A percentile compares a stretch with the other conserved stretches of the same genome.
Conservation (phyloP, 2,329 filamentous ascomycete species). For the Myotisia sp. region DNA sequence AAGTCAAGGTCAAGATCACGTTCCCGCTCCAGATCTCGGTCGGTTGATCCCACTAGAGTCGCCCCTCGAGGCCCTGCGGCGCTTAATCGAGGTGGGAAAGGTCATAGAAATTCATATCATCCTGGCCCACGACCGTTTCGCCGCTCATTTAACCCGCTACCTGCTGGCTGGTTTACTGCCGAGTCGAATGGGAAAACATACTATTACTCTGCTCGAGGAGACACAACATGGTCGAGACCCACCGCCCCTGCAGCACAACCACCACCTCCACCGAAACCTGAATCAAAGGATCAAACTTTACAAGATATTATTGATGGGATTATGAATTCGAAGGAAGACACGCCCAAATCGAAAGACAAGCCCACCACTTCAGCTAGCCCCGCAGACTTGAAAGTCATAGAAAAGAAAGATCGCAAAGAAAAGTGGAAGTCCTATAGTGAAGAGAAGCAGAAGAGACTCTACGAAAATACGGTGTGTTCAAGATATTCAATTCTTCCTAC, state of each 20-base stretch:
- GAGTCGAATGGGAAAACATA: slow-evolving; percentile 63
- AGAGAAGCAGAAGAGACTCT: slow-evolving; percentile 90
- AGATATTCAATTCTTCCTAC: background rate
- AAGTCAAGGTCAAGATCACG: slow-evolving; percentile 34
- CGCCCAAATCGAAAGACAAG: slow-evolving; percentile 36
- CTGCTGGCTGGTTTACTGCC: slow-evolving; percentile 73
- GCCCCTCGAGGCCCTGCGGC: slow-evolving; percentile 31
- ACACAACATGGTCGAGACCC: slow-evolving; percentile 70
- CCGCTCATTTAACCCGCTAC: slow-evolving; percentile 46
- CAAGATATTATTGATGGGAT: slow-evolving; percentile 79
- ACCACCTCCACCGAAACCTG: slow-evolving; percentile 46
- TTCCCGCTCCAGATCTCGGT: slow-evolving; percentile 36
- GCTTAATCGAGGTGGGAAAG: slow-evolving; percentile 38
- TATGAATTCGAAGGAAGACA: slow-evolving; percentile 51
- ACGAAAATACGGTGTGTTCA: slow-evolving; percentile 74
- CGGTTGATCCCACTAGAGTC: slow-evolving; percentile 21
- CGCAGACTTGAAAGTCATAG: slow-evolving; percentile 44
- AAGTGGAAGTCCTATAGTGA: slow-evolving; percentile 38
- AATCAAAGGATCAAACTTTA: slow-evolving; percentile 59
- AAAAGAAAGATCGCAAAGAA: slow-evolving; percentile 29
- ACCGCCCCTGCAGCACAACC: slow-evolving; percentile 53
- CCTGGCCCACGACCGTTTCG: slow-evolving; percentile 43
- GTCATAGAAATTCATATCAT: slow-evolving; percentile 46
- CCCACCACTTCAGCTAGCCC: slow-evolving; percentile 50
- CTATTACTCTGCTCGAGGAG: slow-evolving; percentile 68